phyloP scores from a whole-genome alignment of 1,284 basidiomycete genomes.

The Rugosomyces carneus region DNA sequence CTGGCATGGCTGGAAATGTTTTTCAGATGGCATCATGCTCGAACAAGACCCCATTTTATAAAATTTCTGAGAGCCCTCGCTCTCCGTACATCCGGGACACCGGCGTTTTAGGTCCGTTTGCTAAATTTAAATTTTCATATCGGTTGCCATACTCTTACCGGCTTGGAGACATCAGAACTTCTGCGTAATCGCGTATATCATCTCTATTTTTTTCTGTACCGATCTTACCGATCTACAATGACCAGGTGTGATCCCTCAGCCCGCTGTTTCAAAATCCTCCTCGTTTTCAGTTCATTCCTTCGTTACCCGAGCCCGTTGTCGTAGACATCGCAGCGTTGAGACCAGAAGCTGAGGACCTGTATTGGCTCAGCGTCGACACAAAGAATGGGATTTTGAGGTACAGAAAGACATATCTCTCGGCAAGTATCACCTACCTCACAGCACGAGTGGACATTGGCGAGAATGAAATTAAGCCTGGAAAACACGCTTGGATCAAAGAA shows the following conservation, averaged over 20 bases:
- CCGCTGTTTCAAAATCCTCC: too few species aligned
- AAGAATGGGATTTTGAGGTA: constrained; percentile 10
- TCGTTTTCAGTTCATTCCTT: too few species aligned
- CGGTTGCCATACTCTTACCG: too few species aligned
- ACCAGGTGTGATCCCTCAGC: too few species aligned
- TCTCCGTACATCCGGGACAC: background rate
- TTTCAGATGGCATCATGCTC: background rate
- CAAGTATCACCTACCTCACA: background rate
- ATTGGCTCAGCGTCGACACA: constrained; percentile 11
- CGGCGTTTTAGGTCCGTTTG: too few species aligned
- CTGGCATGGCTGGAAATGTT: background rate
- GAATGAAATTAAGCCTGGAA: constrained; percentile 1
- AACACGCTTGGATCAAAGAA: background rate
- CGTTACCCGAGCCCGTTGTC: too few species aligned
- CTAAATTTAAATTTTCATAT: too few species aligned
- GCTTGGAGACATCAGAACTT: too few species aligned
- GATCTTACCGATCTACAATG: too few species aligned
- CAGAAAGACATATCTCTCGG: constrained; percentile 5
- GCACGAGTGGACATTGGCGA: constrained; percentile 3
- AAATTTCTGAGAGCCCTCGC: background rate
- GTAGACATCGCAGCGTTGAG: constrained; percentile 3
- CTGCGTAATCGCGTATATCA: too few species aligned
- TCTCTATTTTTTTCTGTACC: too few species aligned
- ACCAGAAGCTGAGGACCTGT: constrained; percentile 7
- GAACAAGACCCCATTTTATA: background rate